Evolutionary conservation across 1,139 yeast genomes (phyloP), one percentile per base, ranked within the genome.

Genomic region (Protomyces inouyei): DNA sequence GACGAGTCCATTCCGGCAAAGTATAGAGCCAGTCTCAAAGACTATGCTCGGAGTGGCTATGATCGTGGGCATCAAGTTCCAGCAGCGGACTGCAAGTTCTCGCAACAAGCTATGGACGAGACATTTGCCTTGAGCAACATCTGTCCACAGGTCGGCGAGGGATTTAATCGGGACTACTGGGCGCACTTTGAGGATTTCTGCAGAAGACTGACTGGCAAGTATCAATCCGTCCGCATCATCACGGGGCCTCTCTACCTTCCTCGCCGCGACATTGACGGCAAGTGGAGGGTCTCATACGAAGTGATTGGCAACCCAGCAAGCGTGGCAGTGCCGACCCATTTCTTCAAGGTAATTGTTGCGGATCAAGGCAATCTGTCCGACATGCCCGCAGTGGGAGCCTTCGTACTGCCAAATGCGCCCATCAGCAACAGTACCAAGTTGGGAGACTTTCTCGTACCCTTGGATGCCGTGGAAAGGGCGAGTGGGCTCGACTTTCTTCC

Each of bases 81-180:
- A 1, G 98, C 98, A 3, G 98, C 98, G 0, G 89, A 93, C 75
- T 97, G 98, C 46, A 91, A 90, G 74, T 93, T 83, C 76, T 83
- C 85, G 43, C 98, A 93, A 75, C 72, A 76, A 25, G 98, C 98
- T 12, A 92, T 95, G 97, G 87, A 93, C 74, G 96, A 92, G 75
- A 95, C 98, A 0, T 93, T 93, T 71, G 84, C 80, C 69, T 78
- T 95, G 71, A 85, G 96, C 23, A 93, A 93, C 74, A 93, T 93
- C 81, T 84, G 96, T 10, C 99, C 99, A 0, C 99, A 93, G 75
- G 96, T 93, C 1, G 98, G 98, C 5, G 96, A 88, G 3, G 98
- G 98, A 0, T 93, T 93, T 78, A 93, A 93, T 76, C 81, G 98
- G 69, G 98, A 93, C 74, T 91, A 86, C 71, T 93, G 99, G 99